Percentiles rank a stretch among this genome's conserved stretches.
phyloP scores from a whole-genome alignment of 176 grass and related monocot species.

The maize (Zea mays) region DNA sequence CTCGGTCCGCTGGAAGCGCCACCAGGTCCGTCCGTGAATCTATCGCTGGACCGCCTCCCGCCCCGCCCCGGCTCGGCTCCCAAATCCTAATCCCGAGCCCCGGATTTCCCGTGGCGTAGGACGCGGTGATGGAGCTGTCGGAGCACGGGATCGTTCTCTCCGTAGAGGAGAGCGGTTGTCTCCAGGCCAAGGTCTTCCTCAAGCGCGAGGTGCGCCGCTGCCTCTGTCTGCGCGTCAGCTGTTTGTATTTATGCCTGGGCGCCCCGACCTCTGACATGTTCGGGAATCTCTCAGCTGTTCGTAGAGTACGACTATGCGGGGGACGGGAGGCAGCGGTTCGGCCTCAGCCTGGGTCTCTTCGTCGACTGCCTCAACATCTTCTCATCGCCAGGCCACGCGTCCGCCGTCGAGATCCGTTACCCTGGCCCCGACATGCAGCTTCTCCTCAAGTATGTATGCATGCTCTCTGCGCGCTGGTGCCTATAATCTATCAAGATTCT shows the following conservation, averaged over 20 bases:
- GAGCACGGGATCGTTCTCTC: conserved; percentile 77
- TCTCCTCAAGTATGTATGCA: conserved; percentile 60
- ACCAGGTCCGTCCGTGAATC: conserved; percentile 50
- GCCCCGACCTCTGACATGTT: background rate
- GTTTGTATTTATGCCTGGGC: conserved; percentile 27
- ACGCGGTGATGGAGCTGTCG: conserved; percentile 76
- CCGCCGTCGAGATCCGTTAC: conserved; percentile 73
- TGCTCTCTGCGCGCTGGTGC: background rate
- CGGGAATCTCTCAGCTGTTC: conserved; percentile 56
- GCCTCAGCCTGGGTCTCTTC: conserved; percentile 78
- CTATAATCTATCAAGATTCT: background rate
- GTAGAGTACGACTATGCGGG: conserved; percentile 65
- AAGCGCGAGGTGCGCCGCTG: conserved; percentile 68
- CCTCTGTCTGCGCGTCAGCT: background rate
- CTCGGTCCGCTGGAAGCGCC: conserved; percentile 84
- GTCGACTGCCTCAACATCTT: conserved; percentile 84
- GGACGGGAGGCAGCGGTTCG: conserved; percentile 65
- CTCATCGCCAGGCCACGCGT: conserved; percentile 53
- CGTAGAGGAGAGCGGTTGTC: conserved; percentile 83
- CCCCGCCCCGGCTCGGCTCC: background rate
- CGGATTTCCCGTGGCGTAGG: conserved; percentile 27
- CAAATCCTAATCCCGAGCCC: background rate
- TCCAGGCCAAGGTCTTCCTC: conserved; percentile 92
- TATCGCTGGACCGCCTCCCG: background rate
- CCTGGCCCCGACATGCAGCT: conserved; percentile 93